These are phyloP conservation scores for Chloropicon primus DNA, from an alignment of 139 green algal genomes.

Conservation along the genomic window DNA sequence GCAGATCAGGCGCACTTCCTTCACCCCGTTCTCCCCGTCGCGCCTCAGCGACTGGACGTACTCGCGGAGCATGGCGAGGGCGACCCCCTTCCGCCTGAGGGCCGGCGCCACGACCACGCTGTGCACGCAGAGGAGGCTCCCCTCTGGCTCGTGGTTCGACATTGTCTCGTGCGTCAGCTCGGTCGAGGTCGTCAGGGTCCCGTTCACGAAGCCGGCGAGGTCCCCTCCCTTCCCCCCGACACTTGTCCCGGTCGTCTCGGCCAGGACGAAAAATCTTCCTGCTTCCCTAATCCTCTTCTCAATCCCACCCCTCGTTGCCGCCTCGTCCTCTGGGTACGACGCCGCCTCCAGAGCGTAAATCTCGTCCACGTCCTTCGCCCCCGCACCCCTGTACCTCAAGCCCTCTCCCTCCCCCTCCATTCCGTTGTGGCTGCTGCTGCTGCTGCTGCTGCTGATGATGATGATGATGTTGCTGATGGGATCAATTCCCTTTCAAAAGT, in stretches of 20 bases:
- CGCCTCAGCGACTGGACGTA: conserved; percentile 27
- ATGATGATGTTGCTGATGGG: too few species aligned
- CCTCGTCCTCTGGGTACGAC: conserved; percentile 27
- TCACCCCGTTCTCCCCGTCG: conserved; percentile 13
- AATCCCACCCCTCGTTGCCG: conserved; percentile 16
- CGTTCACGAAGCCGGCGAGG: conserved; percentile 34
- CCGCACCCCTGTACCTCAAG: background rate
- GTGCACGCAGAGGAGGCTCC: conserved; percentile 40
- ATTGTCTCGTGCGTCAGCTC: conserved; percentile 46
- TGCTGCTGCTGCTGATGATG: too few species aligned
- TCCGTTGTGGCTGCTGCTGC: too few species aligned
- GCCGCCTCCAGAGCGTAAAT: conserved; percentile 14
- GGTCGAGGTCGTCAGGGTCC: conserved; percentile 23
- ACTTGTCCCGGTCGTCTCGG: background rate
- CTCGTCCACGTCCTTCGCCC: background rate
- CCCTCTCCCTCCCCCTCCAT: too few species aligned
- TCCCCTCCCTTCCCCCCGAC: too few species aligned
- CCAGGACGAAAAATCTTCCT: background rate
- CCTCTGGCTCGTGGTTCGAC: conserved; percentile 33
- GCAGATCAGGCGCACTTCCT: conserved; percentile 32
- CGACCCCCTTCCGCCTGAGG: conserved; percentile 22
- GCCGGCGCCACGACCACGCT: conserved; percentile 28
- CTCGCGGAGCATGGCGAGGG: conserved; percentile 27
- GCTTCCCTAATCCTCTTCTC: background rate
- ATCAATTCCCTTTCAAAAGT: too few species aligned